Percentiles rank a stretch among this genome's conserved stretches.
Conservation (phyloP, 2,329 filamentous ascomycete species). For the Alternaria ethzedia region DNA sequence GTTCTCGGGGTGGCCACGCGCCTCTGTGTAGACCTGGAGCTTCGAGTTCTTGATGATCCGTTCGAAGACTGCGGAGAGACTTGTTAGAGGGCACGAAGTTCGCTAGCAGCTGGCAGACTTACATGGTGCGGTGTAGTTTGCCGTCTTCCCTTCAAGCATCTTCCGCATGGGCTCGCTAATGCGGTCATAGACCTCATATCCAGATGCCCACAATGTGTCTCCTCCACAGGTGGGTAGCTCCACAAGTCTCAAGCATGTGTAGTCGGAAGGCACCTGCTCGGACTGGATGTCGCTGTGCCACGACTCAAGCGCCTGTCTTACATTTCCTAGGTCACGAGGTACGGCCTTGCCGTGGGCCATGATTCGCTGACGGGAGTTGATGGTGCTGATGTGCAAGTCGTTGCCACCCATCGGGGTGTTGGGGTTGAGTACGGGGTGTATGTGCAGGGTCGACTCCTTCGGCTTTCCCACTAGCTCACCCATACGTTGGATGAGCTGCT, state of each 20-base stretch:
- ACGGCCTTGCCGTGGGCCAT: conserved; percentile 2
- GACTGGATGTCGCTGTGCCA: conserved; percentile 10
- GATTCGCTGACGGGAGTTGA: conserved; percentile 8
- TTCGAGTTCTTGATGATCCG: conserved; percentile 6
- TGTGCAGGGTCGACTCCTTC: conserved; percentile 5
- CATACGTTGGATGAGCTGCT: conserved; percentile 6
- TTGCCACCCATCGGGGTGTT: conserved; percentile 2
- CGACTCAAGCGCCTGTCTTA: conserved; percentile 3
- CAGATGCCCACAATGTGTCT: conserved; percentile 9
- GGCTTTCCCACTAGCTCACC: conserved; percentile 6
- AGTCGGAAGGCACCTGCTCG: conserved; percentile 8
- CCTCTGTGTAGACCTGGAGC: conserved; percentile 17
- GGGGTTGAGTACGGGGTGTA: conserved; percentile 6
- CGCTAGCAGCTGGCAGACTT: background rate
- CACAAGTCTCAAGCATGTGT: conserved; percentile 5
- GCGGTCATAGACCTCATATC: conserved; percentile 6
- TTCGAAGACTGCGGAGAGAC: conserved; percentile 1
- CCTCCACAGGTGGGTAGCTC: background rate
- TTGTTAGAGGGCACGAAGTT: background rate
- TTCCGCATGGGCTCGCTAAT: conserved; percentile 9
- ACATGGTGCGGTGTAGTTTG: conserved; percentile 9
- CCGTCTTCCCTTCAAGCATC: conserved; percentile 2
- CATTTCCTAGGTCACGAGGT: conserved; percentile 4
- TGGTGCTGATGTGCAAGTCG: conserved; percentile 8
- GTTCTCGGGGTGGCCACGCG: conserved; percentile 59